A percentile compares a stretch with the other conserved stretches of the same genome.
phyloP scores from a whole-genome alignment of 108 stramenopile species.

The Asterionellopsis glacialis region DNA sequence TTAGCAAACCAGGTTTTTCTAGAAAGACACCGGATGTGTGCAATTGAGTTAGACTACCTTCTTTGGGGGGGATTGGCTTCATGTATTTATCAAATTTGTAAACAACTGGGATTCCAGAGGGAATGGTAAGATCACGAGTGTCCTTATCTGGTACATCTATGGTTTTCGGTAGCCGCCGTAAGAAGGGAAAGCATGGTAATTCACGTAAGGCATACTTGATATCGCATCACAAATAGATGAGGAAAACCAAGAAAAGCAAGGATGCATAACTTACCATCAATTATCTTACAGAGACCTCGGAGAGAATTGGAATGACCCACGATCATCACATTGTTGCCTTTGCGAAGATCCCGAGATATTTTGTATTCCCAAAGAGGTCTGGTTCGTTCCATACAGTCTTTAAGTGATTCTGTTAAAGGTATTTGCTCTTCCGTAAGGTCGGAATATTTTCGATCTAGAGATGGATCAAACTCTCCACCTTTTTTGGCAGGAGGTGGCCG shows the following conservation, averaged over 20 bases:
- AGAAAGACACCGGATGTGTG: constrained; percentile 37
- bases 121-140: constrained; percentile 61
- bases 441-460: constrained; percentile 80
- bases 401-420: constrained; percentile 81
- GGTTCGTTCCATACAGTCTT: constrained; percentile 86
- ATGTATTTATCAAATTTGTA: constrained; percentile 37
- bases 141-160: constrained; percentile 30
- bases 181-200: too few relatives aligned
- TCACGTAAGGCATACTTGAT: too few relatives aligned
- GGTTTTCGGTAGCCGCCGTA: not conserved
- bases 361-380: constrained; percentile 81
- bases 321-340: constrained; percentile 86
- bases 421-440: constrained; percentile 70
- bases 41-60: constrained; percentile 16
- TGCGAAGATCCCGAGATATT: constrained; percentile 70
- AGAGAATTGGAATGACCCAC: constrained; percentile 93
- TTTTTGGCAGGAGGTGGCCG: constrained; percentile 74
- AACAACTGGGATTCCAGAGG: constrained; percentile 64
- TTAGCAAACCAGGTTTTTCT: constrained; percentile 52
- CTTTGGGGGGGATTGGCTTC: constrained; percentile 29
- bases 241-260: too few relatives aligned
- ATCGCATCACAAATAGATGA: too few relatives aligned
- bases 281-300: constrained; percentile 47
- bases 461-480: constrained; percentile 77
- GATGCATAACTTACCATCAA: constrained; percentile 1